Evolutionary conservation across 495 filamentous ascomycete genomes (phyloP).

Genomic region (Pyrenopolyporus hunteri): DNA sequence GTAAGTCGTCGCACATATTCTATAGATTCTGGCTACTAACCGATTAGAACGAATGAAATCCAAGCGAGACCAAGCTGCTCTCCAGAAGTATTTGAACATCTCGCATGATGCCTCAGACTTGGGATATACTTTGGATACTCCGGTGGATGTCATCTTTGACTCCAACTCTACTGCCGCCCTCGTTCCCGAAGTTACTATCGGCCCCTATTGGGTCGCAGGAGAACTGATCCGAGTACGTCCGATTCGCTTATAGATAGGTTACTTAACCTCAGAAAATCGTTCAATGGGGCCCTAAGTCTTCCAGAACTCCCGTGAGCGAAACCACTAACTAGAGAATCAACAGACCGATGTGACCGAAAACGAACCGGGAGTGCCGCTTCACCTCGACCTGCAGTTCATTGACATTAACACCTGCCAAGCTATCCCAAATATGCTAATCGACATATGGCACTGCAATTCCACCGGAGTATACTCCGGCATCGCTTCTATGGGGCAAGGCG

Average conservation of each 20-base stretch:
- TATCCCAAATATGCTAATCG: conserved; percentile 54
- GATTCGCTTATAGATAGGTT: neutral
- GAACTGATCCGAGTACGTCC: conserved; percentile 50
- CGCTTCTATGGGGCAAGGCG: conserved; percentile 38
- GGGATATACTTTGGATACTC: conserved; percentile 49
- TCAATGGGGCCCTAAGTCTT: too few relatives aligned
- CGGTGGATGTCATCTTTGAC: conserved; percentile 55
- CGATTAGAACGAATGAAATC: conserved; percentile 33
- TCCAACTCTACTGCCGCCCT: conserved; percentile 45
- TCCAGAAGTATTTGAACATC: conserved; percentile 38
- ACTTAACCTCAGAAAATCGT: too few relatives aligned
- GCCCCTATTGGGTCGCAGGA: conserved; percentile 49
- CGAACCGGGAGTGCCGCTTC: conserved; percentile 54
- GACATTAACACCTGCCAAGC: conserved; percentile 60
- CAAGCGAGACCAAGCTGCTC: conserved; percentile 36
- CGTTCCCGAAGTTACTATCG: conserved; percentile 47
- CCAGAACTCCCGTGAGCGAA: too few relatives aligned
- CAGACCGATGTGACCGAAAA: conserved; percentile 54
- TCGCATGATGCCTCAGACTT: conserved; percentile 29
- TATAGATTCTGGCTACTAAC: neutral
- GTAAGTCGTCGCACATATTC: conserved; percentile 41
- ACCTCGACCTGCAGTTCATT: conserved; percentile 62
- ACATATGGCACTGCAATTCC: conserved; percentile 59
- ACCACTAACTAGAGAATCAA: conserved; percentile 40
- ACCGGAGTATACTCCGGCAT: conserved; percentile 59